Evolutionary conservation across 1,139 yeast species (phyloP), one percentile per base, ranked within the genome.

Genomic region (Saccharomyces hybrid): DNA sequence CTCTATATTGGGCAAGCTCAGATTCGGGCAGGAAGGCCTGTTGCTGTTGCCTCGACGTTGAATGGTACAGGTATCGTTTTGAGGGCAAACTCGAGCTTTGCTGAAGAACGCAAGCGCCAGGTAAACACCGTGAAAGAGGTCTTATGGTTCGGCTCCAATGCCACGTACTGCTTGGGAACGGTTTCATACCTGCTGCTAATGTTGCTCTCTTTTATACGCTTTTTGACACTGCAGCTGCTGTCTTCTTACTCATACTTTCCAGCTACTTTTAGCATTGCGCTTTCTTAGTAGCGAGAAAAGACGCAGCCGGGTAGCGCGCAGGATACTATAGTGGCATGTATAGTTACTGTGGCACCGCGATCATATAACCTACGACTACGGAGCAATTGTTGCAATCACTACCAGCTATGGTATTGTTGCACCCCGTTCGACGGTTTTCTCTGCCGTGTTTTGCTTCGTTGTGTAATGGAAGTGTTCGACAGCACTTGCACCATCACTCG

Each of bases 1-100:
- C 51, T 47, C 58, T 64, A 49, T 66, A 67, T 12, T 59, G 58
- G 28, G 56, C 54, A 32, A 68, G 52, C 51, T 64, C 63, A 7
- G 58, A 21, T 50, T 44, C 24, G 47, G 27, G 24, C 6, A 31
- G 34, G 34, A 31, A 31, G 34, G 6, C 34, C 34, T 31, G 34
- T 31, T 31, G 34, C 6, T 31, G 34, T 31, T 31, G 34, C 34
- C 34, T 31, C 34, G 34, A 31, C 34, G 34, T 31, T 31, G 34
- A 31, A 4, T 31, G 14, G 34, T 31, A 31, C 34, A 31, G 34
- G 34, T 31, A 31, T 31, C 34, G 34, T 31, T 31, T 31, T 31
- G 34, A 31, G 34, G 34, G 2, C 34, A 31, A 31, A 2, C 34
- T 31, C 3, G 34, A 31, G 34, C 34, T 31, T 31, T 31, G 34